phyloP scores from a whole-genome alignment of 495 filamentous ascomycete genomes.

The Lindgomyces ingoldianus region DNA sequence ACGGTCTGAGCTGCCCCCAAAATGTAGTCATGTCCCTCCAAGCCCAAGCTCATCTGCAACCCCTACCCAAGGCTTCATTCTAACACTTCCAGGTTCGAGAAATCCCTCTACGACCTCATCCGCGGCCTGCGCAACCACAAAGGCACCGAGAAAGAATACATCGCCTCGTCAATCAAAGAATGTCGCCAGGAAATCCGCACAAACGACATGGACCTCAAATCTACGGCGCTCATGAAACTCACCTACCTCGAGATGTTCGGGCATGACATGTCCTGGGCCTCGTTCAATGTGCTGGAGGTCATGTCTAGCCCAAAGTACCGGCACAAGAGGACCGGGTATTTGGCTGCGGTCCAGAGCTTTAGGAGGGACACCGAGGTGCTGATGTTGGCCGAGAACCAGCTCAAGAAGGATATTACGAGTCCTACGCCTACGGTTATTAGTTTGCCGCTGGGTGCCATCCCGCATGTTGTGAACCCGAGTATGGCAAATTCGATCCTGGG shows the following conservation, averaged over 20 bases:
- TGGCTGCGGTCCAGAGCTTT: constrained; percentile 96
- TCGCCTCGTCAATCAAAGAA: constrained; percentile 87
- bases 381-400: constrained; percentile 93
- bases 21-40: too few relatives aligned
- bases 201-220: constrained; percentile 96
- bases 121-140: constrained; percentile 91
- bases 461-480: constrained; percentile 88
- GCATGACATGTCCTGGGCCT: constrained; percentile 99
- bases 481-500: constrained; percentile 83
- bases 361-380: constrained; percentile 92
- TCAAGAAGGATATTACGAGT: constrained; percentile 94
- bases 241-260: constrained; percentile 99
- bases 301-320: constrained; percentile 94
- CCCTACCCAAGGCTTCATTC: background rate
- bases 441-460: constrained; percentile 81
- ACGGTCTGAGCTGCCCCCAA: constrained; percentile 11
- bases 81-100: constrained; percentile 77
- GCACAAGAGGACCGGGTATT: constrained; percentile 92
- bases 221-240: constrained; percentile 90
- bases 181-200: constrained; percentile 86
- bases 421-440: constrained; percentile 72
- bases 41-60: too few relatives aligned
- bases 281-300: constrained; percentile 96
- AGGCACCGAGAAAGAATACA: constrained; percentile 89
- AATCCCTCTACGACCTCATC: constrained; percentile 98